Evolutionary conservation across 2,329 filamentous ascomycete genomes (phyloP), one percentile per base, ranked within the genome.

Genomic region (Ceratocystis albifundus): DNA sequence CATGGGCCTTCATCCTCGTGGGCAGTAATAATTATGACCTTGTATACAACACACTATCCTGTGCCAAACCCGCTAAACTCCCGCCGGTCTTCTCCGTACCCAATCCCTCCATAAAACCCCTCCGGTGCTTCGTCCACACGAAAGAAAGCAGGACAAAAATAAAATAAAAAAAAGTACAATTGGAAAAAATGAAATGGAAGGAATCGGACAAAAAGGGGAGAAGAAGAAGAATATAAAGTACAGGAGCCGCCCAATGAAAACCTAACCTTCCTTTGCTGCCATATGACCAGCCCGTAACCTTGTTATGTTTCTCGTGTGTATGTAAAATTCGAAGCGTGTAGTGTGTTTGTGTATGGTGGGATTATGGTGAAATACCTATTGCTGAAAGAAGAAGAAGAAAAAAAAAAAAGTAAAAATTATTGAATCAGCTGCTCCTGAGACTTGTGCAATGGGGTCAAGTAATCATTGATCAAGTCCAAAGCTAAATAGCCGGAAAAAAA

Each of bases 381-480:
- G 46, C 12, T 59, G 28, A 25, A 28, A 53, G n/a, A 48, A 48
- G 20, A 48, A 48, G 20, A 62, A 53, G 45, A 62, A 57, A 67
- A 65, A 62, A 36, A 57, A 59, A 32, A 59, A 46, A 22, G 15
- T 30, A 62, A 62, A 66, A 50, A 59, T 36, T 59, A 59, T 15
- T 30, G 30, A n/a, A 59, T 59, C 55, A 15, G 15, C 55, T 59
- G 30, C 55, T 59, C 55, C 17, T 7, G 55, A 17, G 28, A 59
- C 17, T 32, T 8, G 55, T 2, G 17, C 28, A 59, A 59, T 59
- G 55, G 55, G 55, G 32, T 20, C 55, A 36, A 25, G n/a, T 59
- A 36, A 25, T 28, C 32, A 32, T 25, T 36, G 15, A 30, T 59
- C 8, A n/a, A 32, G 7, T 7, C 55, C 55, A 59, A n/a, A n/a